Evolutionary conservation across 768 basidiomycete species (phyloP).

Genomic region (Auriscalpium orientale): DNA sequence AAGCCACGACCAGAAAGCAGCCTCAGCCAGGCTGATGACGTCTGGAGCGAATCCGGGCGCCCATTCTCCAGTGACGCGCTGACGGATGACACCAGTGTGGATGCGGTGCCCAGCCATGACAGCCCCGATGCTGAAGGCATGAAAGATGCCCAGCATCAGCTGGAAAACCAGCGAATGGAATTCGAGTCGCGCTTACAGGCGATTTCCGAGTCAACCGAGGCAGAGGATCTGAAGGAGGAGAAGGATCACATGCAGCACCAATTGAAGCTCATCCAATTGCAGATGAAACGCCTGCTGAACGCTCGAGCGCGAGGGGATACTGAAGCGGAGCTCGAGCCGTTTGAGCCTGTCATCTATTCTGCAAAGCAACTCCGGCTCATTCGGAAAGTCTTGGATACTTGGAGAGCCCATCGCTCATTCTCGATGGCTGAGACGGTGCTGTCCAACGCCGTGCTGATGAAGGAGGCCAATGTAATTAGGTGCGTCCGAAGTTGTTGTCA

Average conservation of each 20-base stretch:
- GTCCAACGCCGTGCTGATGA: conserved; percentile 75
- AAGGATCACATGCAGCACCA: conserved; percentile 93
- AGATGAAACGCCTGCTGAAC: conserved; percentile 77
- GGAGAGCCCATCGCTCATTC: conserved; percentile 80
- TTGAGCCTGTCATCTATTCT: conserved; percentile 78
- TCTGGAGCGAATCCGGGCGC: conserved; percentile 86
- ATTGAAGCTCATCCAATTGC: conserved; percentile 66
- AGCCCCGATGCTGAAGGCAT: conserved; percentile 65
- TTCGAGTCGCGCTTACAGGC: conserved; percentile 54
- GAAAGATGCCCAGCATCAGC: conserved; percentile 65
- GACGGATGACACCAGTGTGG: conserved; percentile 86
- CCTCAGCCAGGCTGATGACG: conserved; percentile 75
- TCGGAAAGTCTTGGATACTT: conserved; percentile 73
- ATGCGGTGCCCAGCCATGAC: conserved; percentile 46
- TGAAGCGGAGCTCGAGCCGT: conserved; percentile 51
- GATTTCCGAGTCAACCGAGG: conserved; percentile 63
- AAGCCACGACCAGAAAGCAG: conserved; percentile 88
- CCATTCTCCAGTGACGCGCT: conserved; percentile 69
- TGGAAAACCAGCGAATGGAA: conserved; percentile 43
- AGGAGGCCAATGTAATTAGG: conserved; percentile 95
- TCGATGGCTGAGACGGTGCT: conserved; percentile 89
- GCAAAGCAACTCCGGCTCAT: conserved; percentile 78
- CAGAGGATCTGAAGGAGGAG: conserved; percentile 82
- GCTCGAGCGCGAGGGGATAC: conserved; percentile 71
- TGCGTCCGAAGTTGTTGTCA: conserved; percentile 23